Conservation (phyloP, 805 yeast genomes). For the Metschnikowia hibisci region DNA sequence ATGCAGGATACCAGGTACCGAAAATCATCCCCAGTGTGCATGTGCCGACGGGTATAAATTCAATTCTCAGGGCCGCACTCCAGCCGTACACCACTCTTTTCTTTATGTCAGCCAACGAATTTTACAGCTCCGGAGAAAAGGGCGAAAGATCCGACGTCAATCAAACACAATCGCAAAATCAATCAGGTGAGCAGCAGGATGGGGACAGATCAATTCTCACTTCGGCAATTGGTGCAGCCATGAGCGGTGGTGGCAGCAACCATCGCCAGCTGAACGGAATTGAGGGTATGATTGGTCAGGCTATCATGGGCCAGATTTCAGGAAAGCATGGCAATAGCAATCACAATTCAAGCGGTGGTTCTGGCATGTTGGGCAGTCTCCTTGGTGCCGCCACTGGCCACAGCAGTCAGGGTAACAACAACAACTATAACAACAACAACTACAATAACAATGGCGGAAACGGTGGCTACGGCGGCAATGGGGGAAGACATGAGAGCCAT, state of each 20-base stretch:
- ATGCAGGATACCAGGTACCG: not conserved
- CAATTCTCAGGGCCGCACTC: not conserved
- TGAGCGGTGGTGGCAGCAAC: constrained; percentile 28
- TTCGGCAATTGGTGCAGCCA: constrained; percentile 26
- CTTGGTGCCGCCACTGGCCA: constrained; percentile 13
- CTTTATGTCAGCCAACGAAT: constrained; percentile 55
- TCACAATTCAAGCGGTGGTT: constrained; percentile 9
- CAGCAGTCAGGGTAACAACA: constrained; percentile 9
- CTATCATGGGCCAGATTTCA: constrained; percentile 13
- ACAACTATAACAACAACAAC: constrained; percentile 3
- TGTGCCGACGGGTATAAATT: constrained; percentile 1
- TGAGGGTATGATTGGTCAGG: constrained; percentile 17
- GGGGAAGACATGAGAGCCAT: constrained; percentile 2
- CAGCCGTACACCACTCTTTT: not conserved
- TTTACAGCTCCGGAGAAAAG: constrained; percentile 41
- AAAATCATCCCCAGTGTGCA: constrained; percentile 1
- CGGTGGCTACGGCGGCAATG: not conserved
- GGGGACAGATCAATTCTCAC: constrained; percentile 26
- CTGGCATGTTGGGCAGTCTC: constrained; percentile 14
- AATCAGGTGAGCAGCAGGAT: constrained; percentile 12
- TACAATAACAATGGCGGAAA: not conserved
- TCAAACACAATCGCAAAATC: constrained; percentile 1
- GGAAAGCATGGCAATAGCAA: constrained; percentile 22
- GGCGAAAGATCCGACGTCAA: constrained; percentile 13
- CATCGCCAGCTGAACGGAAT: constrained; percentile 14